Base-by-base conservation (phyloP, 495 filamentous ascomycete species). In the Talaromyces nanjingensis region DNA sequence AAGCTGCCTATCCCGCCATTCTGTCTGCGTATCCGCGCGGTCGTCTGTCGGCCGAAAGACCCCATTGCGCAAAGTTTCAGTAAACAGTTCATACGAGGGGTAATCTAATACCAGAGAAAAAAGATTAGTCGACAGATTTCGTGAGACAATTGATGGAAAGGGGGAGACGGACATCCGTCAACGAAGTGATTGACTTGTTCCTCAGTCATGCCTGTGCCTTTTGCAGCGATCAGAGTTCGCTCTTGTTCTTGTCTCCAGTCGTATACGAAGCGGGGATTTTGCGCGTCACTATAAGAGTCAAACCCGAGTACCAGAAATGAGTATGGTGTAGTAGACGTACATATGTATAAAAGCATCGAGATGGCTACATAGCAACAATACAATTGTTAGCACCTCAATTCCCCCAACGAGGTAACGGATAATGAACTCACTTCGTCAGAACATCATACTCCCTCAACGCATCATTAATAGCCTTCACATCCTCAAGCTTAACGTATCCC, bases 231-330 rank as follows among this genome's bases (percentile, higher is more conserved):
- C 67, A 97, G 77, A 59, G 79, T 80, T 25, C 78, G 80, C 74
- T 98, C 93, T 72, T 96, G 91, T 72, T 98, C 79, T 62, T 86
- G 74, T 18, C 93, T 86, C 93, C 93, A 97, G 64, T 84, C 86
- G 71, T 97, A 98, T 45, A 97, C 93, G 68, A 81, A 96, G 62
- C 80, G 78, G 16, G 80, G 81, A 63, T 96, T 77, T 70, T 89
- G 82, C 11, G 93, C 90, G 70, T 98, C 93, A 65, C 84, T 87
- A 49, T 3, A 27, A 27, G 27, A 27, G 27, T 27, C 27, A 27
- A 5, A 27, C 27, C 27, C 27, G 27, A 27, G 27, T 27, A 27
- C 27, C 27, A 27, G 27, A 27, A 2, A 27, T 27, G 27, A 29
- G 12, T 6, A 6, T 12, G 1, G 27, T 52, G n/a, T 45, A 34